These are phyloP conservation scores for Inga leiocalycina DNA, from an alignment of 306 rosid genomes.

Conservation along the genomic window DNA sequence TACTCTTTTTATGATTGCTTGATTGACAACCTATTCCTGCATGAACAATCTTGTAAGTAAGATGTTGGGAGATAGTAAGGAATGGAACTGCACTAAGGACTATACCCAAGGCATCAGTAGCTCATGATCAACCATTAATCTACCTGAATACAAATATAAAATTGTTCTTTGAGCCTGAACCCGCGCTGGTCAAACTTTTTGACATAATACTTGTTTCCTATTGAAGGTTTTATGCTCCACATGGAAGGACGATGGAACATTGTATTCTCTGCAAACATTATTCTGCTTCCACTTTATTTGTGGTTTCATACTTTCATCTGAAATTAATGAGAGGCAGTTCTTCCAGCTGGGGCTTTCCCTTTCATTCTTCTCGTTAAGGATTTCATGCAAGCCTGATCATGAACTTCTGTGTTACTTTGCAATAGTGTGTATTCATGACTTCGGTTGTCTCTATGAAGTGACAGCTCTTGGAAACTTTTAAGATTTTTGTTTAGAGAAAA, in stretches of 20 bases:
- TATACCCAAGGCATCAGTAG: slow-evolving; percentile 60
- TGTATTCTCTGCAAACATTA: background rate
- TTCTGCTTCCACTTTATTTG: background rate
- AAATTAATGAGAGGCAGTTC: background rate
- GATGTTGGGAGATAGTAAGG: slow-evolving; percentile 67
- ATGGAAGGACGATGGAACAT: slow-evolving; percentile 93
- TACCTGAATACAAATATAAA: background rate
- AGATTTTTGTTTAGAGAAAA: background rate
- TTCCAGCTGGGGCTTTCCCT: background rate
- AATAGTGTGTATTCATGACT: background rate
- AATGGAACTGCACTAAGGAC: slow-evolving; percentile 48
- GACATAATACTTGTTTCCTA: background rate
- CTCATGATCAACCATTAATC: slow-evolving; percentile 67
- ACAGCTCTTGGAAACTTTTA: background rate
- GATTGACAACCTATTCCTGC: background rate
- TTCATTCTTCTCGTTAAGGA: background rate
- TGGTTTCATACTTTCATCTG: background rate
- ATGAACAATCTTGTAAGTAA: slow-evolving; percentile 41
- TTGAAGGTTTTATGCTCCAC: slow-evolving; percentile 82
- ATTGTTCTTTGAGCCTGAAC: background rate
- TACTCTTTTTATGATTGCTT: background rate
- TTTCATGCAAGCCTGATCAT: background rate
- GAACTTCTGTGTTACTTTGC: background rate
- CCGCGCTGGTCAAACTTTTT: background rate
- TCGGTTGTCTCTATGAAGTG: background rate